phyloP scores from a whole-genome alignment of 352 stramenopile genomes.

The Globisporangium yorkense region DNA sequence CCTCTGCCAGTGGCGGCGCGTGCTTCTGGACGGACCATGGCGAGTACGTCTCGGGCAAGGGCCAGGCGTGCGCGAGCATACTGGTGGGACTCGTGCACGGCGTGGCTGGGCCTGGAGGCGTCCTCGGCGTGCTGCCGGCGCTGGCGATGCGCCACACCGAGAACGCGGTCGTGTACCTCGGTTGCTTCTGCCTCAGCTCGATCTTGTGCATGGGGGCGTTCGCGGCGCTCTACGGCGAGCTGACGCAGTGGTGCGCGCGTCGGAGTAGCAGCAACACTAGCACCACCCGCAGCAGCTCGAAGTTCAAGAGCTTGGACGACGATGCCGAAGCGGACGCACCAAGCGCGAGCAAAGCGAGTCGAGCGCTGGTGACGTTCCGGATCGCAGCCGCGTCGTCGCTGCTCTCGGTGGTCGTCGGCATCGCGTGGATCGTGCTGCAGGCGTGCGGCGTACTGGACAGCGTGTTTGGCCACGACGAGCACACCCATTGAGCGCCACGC shows the following conservation, averaged over 20 bases:
- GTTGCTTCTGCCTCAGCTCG: slow-evolving; percentile 78
- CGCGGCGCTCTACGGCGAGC: slow-evolving; percentile 72
- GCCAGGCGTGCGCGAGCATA: slow-evolving; percentile 25
- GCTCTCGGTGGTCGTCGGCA: slow-evolving; percentile 57
- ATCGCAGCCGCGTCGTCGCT: slow-evolving; percentile 43
- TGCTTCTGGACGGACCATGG: slow-evolving; percentile 12
- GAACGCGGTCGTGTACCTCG: slow-evolving; percentile 73
- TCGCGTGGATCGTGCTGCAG: slow-evolving; percentile 67
- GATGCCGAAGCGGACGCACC: slow-evolving; percentile 15
- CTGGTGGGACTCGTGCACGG: slow-evolving; percentile 84
- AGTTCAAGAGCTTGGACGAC: slow-evolving; percentile 1
- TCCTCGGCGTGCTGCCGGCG: slow-evolving; percentile 83
- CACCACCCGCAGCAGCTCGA: background rate
- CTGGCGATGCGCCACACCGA: slow-evolving; percentile 52
- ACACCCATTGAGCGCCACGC: background rate
- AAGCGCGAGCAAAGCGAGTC: background rate
- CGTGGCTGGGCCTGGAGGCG: slow-evolving; percentile 62
- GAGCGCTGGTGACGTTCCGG: slow-evolving; percentile 25
- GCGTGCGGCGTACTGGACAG: slow-evolving; percentile 52
- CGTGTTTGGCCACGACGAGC: slow-evolving; percentile 36
- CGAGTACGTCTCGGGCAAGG: slow-evolving; percentile 14
- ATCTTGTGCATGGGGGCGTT: slow-evolving; percentile 88
- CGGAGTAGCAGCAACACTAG: background rate
- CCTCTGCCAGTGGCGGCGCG: background rate
- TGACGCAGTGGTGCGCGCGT: slow-evolving; percentile 27